Evolutionary conservation across 441 rosid species (phyloP).

Genomic region (Eruca vesicaria): DNA sequence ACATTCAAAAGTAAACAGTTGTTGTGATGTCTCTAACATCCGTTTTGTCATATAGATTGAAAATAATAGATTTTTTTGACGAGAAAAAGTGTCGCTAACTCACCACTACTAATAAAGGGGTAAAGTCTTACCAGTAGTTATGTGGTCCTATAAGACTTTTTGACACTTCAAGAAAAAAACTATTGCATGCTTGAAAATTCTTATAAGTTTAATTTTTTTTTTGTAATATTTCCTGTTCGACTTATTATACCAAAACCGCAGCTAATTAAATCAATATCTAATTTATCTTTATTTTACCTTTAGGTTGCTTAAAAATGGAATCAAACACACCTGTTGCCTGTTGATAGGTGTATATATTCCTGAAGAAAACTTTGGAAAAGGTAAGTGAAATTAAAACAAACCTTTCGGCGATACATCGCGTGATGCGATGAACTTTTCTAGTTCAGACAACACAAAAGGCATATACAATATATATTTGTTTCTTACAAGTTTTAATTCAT

Average conservation of each 20-base stretch:
- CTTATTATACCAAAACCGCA: not conserved
- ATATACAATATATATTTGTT: not conserved
- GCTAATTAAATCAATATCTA: not conserved
- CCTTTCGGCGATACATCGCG: conserved; percentile 36
- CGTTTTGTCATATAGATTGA: not conserved
- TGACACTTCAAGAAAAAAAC: not conserved
- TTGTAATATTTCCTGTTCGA: not conserved
- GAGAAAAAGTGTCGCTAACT: not conserved
- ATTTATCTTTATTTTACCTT: not conserved
- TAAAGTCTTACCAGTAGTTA: not conserved
- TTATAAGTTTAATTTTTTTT: not conserved
- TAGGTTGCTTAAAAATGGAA: conserved; percentile 7
- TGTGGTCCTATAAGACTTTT: conserved; percentile 3
- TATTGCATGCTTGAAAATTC: not conserved
- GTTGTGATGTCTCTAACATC: not conserved
- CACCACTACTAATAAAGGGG: not conserved
- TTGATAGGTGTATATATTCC: conserved; percentile 9
- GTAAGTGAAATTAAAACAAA: conserved; percentile 14
- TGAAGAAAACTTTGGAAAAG: conserved; percentile 17
- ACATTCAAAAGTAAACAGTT: not conserved
- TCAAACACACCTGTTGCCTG: not conserved
- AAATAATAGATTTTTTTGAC: not conserved
- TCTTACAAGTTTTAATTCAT: conserved; percentile 2
- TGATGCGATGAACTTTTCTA: conserved; percentile 34
- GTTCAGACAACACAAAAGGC: conserved; percentile 24